Conservation (phyloP, 2,329 filamentous ascomycete genomes). For the Fusarium sp. region DNA sequence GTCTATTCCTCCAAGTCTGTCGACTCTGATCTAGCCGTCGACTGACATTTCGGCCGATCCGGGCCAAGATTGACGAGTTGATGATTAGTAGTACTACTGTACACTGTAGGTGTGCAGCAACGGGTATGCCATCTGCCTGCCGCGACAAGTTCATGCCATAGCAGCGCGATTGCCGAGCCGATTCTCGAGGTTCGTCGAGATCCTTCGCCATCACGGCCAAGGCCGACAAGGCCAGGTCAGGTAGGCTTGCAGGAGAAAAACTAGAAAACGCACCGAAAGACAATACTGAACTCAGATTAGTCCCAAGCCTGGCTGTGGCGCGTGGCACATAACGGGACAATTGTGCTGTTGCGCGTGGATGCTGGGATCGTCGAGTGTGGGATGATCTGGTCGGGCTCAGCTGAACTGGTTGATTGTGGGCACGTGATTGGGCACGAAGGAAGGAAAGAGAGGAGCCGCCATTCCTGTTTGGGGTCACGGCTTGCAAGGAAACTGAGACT, state of each 20-base stretch:
- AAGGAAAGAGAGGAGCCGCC: constrained; percentile 19
- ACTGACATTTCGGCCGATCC: constrained; percentile 4
- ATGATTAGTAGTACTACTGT: neutral
- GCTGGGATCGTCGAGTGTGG: constrained; percentile 30
- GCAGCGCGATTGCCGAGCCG: neutral
- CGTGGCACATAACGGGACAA: constrained; percentile 10
- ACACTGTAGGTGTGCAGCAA: neutral
- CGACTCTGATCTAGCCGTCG: constrained; percentile 3
- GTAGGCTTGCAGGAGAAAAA: constrained; percentile 1
- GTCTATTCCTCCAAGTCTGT: constrained; percentile 1
- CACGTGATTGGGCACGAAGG: constrained; percentile 32
- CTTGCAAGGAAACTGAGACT: constrained; percentile 36
- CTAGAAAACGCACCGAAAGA: constrained; percentile 8
- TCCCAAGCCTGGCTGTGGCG: constrained; percentile 5
- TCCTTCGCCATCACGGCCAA: neutral
- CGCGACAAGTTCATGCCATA: neutral
- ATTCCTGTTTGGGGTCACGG: constrained; percentile 28
- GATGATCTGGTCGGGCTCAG: constrained; percentile 33
- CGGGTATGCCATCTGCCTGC: neutral
- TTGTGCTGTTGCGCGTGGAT: constrained; percentile 19
- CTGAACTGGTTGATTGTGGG: constrained; percentile 28
- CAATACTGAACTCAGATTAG: constrained; percentile 2
- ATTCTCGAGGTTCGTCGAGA: constrained; percentile 21
- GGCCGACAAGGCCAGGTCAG: neutral
- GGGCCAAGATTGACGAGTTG: constrained; percentile 1